Percentiles rank a stretch among this genome's conserved stretches.
phyloP scores from a whole-genome alignment of 176 grass and related monocot genomes.

The Saccharum officinarum region DNA sequence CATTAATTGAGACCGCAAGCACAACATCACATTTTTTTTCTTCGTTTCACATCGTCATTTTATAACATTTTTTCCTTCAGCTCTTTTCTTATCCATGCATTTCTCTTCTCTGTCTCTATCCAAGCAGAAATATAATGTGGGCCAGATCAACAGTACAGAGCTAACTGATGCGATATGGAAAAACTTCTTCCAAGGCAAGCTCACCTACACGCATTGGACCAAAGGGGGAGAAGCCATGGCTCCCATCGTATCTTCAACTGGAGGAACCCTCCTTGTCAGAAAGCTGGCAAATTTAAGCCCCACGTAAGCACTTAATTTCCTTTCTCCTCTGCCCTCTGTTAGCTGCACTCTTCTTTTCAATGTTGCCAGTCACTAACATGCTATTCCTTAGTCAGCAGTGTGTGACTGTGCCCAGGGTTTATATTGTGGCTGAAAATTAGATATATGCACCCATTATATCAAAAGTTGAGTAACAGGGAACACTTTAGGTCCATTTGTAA shows the following conservation, averaged over 20 bases:
- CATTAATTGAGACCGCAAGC: neutral
- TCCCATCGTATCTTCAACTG: constrained; percentile 38
- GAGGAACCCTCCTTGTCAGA: constrained; percentile 75
- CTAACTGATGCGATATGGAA: constrained; percentile 72
- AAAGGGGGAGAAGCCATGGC: constrained; percentile 83
- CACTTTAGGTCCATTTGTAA: neutral
- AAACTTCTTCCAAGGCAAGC: constrained; percentile 74
- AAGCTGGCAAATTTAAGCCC: constrained; percentile 63
- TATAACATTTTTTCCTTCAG: neutral
- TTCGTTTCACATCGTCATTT: too few species aligned
- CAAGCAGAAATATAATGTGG: constrained; percentile 83
- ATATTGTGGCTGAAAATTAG: neutral
- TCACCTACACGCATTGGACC: constrained; percentile 68
- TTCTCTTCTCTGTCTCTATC: neutral
- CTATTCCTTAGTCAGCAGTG: neutral
- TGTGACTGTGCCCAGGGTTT: neutral
- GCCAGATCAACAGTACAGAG: constrained; percentile 72
- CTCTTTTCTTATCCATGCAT: neutral
- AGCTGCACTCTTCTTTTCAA: neutral
- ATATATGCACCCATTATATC: neutral
- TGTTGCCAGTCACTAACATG: neutral
- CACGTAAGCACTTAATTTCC: constrained; percentile 35
- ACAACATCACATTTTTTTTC: neutral
- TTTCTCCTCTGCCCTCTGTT: neutral
- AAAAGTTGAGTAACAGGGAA: neutral